Evolutionary conservation across 805 yeast species (phyloP).

Genomic region (Schwanniomyces yamadae): DNA sequence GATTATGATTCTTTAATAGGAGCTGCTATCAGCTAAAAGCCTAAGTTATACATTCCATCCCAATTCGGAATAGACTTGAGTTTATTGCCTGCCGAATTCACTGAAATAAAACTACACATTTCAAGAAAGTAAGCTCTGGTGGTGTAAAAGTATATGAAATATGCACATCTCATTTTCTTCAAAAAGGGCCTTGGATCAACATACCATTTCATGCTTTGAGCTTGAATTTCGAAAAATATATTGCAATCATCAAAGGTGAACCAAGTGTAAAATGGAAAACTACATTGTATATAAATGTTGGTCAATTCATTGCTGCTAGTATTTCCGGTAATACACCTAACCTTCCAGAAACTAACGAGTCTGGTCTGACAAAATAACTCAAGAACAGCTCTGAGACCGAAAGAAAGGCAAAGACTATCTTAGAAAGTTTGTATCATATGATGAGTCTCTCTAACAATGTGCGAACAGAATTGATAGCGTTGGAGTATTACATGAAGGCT

Average conservation of each 20-base stretch:
- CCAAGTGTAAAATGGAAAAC: conserved; percentile 34
- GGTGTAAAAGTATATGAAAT: conserved; percentile 51
- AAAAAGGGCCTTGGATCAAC: conserved; percentile 31
- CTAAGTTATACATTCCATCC: conserved; percentile 56
- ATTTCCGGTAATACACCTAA: conserved; percentile 33
- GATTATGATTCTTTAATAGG: conserved; percentile 32
- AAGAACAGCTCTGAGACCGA: not conserved
- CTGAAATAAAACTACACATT: conserved; percentile 31
- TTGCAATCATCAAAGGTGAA: conserved; percentile 40
- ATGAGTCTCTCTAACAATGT: not conserved
- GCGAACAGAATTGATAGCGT: not conserved
- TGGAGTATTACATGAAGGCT: not conserved
- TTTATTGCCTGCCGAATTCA: not conserved
- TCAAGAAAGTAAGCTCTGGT: conserved; percentile 35
- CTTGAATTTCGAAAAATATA: conserved; percentile 30
- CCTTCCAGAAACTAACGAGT: conserved; percentile 46
- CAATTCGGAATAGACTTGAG: conserved; percentile 54
- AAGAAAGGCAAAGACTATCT: not conserved
- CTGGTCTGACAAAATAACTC: conserved; percentile 38
- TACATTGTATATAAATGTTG: conserved; percentile 42
- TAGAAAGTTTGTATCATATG: not conserved
- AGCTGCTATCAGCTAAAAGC: conserved; percentile 40
- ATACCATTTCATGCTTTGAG: conserved; percentile 36
- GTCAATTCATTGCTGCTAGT: conserved; percentile 40
- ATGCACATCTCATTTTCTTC: conserved; percentile 37